Evolutionary conservation across 805 yeast species (phyloP), one percentile per base, ranked within the genome.

Genomic region (Wickerhamomyces rabaulensis): DNA sequence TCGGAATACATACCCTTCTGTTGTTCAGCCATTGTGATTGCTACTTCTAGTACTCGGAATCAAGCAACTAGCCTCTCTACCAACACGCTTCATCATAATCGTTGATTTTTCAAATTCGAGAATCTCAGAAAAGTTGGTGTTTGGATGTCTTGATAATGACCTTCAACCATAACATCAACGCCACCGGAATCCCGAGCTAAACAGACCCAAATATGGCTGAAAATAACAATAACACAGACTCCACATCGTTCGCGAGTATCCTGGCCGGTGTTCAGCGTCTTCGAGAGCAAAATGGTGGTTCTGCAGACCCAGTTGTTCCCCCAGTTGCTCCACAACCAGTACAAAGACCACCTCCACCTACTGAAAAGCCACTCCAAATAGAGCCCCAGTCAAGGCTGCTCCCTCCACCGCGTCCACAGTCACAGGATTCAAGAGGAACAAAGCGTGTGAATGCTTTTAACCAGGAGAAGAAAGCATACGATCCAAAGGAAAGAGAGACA

Each of bases 201-300:
- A 33, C 35, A 29, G 16, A 3, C 10, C 36, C 20, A 6, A 33
- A 2, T 7, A 33, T 33, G 36, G 36, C 36, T 33, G 20, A 39
- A 9, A 23, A 31, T 27, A 21, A 37, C 39, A 40, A 42, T 21
- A n/a, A 61, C 58, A 61, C 70, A 13, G 80, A 80, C 56, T 69
- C 84, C 2, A 74, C 85, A 3, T 84, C 90, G 0, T 84, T 84
- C 62, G 79, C 84, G 43, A 80, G 87, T 57, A 81, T 84, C 36
- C 61, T 84, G 39, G 88, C 83, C 5, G 86, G 85, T n/a, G 87
- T 83, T 2, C 70, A 78, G 60, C 74, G 75, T 46, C 72, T 82
- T 63, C 62, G 53, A 6, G 52, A 43, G 10, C 48, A 49, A 63
- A 71, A 47, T 52, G 63, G 36, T 3, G 36, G 20, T 20, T 33